phyloP scores from a whole-genome alignment of 1,284 basidiomycete genomes.

The Tilletiopsis washingtonensis region DNA sequence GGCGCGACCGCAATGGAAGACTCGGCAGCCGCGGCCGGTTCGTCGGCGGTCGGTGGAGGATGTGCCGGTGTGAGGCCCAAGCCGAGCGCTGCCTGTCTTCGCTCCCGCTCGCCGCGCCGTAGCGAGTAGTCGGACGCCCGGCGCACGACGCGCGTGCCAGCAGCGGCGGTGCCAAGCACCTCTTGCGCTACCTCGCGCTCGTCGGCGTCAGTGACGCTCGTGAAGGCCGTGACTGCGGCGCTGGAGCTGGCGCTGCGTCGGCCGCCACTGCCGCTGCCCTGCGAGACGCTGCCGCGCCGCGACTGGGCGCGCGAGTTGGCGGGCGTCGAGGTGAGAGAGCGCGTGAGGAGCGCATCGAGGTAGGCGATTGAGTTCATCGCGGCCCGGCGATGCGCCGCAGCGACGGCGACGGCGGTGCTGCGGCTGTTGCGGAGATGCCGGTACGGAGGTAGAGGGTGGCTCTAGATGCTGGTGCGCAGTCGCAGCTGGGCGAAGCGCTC shows the following conservation, averaged over 20 bases:
- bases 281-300: background rate
- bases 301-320: constrained; percentile 4
- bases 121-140: constrained; percentile 7
- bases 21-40: background rate
- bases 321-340: constrained; percentile 18
- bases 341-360: constrained; percentile 33
- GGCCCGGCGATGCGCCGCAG: background rate
- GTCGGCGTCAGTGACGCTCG: background rate
- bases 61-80: background rate
- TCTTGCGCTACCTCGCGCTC: background rate
- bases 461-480: background rate
- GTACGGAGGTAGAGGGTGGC: background rate
- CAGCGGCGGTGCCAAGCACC: background rate
- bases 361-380: constrained; percentile 37
- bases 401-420: background rate
- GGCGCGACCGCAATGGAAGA: too few species aligned
- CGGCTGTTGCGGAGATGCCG: background rate
- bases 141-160: background rate
- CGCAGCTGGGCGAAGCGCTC: background rate
- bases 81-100: background rate
- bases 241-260: background rate
- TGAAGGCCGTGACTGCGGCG: too few species aligned
- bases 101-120: background rate
- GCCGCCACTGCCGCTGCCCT: background rate
- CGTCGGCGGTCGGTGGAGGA: background rate